Percentiles rank a stretch among this genome's conserved stretches.
phyloP scores from a whole-genome alignment of 805 yeast species.

The Saccharomycopsis oosterbeekiorum region DNA sequence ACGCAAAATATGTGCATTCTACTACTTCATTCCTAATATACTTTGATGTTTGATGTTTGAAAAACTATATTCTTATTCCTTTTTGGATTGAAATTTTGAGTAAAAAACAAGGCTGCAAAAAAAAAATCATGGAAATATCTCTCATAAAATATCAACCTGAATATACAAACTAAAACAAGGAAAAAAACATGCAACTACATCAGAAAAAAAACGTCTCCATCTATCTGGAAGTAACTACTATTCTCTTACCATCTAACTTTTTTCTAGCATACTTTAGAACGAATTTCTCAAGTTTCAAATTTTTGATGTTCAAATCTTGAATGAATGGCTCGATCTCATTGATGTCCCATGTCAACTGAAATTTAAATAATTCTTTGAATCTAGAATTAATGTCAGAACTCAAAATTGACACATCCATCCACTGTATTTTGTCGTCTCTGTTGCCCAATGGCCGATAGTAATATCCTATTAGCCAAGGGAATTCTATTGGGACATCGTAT shows the following conservation, averaged over 20 bases:
- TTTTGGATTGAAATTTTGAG: no score
- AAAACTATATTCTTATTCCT: no score
- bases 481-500: constrained; percentile 49
- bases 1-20: no score
- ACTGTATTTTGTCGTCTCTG: constrained; percentile 32
- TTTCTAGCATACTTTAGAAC: constrained; percentile 55
- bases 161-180: no score
- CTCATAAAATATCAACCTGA: no score
- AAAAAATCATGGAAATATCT: no score
- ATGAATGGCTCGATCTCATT: constrained; percentile 56
- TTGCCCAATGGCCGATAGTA: constrained; percentile 38
- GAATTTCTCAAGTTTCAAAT: constrained; percentile 45
- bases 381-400: constrained; percentile 40
- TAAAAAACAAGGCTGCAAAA: no score
- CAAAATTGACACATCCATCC: constrained; percentile 39
- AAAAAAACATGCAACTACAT: no score
- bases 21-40: no score
- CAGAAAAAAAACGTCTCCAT: neutral
- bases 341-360: constrained; percentile 53
- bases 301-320: constrained; percentile 40
- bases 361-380: constrained; percentile 40
- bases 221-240: constrained; percentile 27
- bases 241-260: constrained; percentile 35
- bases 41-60: no score
- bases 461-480: constrained; percentile 45